Base-by-base conservation (phyloP, 345 rosid genomes). In the Euphorbia lathyris region DNA sequence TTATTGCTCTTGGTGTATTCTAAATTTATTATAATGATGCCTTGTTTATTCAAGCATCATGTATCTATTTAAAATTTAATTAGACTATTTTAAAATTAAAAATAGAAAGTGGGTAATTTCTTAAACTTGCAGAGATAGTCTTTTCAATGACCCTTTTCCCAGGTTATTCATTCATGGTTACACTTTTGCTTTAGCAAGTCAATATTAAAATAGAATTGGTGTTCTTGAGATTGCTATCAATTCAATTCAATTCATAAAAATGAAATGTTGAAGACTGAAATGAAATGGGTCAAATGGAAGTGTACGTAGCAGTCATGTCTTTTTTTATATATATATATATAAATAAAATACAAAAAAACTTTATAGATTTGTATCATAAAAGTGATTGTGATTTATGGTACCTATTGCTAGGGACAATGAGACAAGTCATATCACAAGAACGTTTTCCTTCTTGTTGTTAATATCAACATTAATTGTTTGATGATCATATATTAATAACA, bases 351-450 rank as follows among this genome's bases (percentile, higher is more conserved):
- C 11, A 36, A 13, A 9, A 8, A 57, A 25, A 38, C 40, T 20
- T 25, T 16, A 23, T 11, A 17, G 72, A 57, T 40, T 68, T 42
- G 34, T 57, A 27, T 68, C 50, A 56, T 57, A 13, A 57, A 57
- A 58, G 66, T 47, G 73, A 59, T 69, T 22, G 45, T 45, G 58
- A 69, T 58, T 59, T 29, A 58, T 45, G 55, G 26, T 32, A 12
- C 14, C 47, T 58, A 30, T 11, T 26, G 61, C 68, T 14, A 63
- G 27, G 55, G 74, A 71, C 74, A 62, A 61, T 8, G 36, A 38
- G 67, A 40, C 2, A 5, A 58, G 59, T 62, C 68, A 34, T 47
- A 45, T 47, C 56, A 63, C 8, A 9, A 4, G 51, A 47, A 17
- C 40, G 40, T 26, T 42, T 43, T 43, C 58, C 43, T 58, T 58